These are phyloP conservation scores for Arachnomyces sp. DNA, from an alignment of 2,329 filamentous ascomycete genomes.

Conservation along the genomic window DNA sequence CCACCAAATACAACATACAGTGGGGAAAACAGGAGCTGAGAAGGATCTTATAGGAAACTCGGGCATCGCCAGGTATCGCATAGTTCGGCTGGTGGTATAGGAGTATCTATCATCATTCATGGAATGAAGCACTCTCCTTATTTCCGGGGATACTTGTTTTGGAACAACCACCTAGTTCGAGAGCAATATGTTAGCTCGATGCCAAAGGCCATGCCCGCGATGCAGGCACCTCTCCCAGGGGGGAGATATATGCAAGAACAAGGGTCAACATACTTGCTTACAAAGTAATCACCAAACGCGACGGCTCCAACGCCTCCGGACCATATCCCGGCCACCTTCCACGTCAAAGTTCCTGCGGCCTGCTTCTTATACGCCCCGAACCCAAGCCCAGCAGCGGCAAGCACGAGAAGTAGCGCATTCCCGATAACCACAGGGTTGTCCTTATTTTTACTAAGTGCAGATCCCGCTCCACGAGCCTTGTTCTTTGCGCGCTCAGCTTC, in stretches of 20 bases:
- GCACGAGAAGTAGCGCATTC: slow-evolving; percentile 37
- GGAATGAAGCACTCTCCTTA: slow-evolving; percentile 17
- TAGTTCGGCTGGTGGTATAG: slow-evolving; percentile 3
- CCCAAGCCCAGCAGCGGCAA: slow-evolving; percentile 36
- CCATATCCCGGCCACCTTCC: slow-evolving; percentile 37
- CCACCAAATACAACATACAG: no score
- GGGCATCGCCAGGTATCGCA: no score
- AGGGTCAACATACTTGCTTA: slow-evolving; percentile 39
- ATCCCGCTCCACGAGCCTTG: slow-evolving; percentile 21
- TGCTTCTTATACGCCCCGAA: slow-evolving; percentile 44
- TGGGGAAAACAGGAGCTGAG: background rate
- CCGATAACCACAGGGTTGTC: slow-evolving; percentile 41
- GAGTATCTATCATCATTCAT: background rate
- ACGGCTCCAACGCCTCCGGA: slow-evolving; percentile 38
- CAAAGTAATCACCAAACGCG: slow-evolving; percentile 40
- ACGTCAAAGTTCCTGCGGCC: slow-evolving; percentile 37
- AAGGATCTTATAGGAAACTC: no score
- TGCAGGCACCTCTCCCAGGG: background rate
- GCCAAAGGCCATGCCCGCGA: slow-evolving; percentile 6
- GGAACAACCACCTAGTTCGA: slow-evolving; percentile 39
- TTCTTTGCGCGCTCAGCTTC: slow-evolving; percentile 19
- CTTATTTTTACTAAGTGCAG: slow-evolving; percentile 30
- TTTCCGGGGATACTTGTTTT: slow-evolving; percentile 45
- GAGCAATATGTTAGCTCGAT: background rate
- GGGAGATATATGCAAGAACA: background rate